phyloP scores from a whole-genome alignment of 495 filamentous ascomycete species.

The Neurospora africana region DNA sequence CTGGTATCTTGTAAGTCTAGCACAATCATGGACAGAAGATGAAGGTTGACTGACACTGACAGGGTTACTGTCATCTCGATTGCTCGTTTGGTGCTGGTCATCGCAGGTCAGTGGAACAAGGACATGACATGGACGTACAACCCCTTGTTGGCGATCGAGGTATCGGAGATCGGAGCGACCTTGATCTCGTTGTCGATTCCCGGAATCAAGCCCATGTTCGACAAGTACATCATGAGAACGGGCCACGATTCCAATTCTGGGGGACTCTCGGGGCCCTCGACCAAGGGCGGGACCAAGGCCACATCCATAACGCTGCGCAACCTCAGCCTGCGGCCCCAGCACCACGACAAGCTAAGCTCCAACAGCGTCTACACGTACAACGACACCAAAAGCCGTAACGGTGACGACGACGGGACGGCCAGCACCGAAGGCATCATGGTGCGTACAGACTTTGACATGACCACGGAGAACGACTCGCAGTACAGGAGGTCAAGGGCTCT shows the following conservation, averaged over 20 bases:
- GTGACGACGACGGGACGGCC: not conserved
- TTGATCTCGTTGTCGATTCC: slow-evolving; percentile 37
- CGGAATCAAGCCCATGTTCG: slow-evolving; percentile 34
- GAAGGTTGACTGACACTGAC: not conserved
- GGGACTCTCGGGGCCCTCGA: not conserved
- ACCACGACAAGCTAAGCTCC: slow-evolving; percentile 1
- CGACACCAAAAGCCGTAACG: not conserved
- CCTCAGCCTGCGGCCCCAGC: not conserved
- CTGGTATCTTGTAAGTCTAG: slow-evolving; percentile 31
- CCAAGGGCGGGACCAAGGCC: not conserved
- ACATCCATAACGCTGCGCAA: not conserved
- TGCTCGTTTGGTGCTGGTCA: slow-evolving; percentile 33
- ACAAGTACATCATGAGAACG: slow-evolving; percentile 8
- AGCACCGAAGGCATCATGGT: slow-evolving; percentile 11
- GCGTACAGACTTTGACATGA: slow-evolving; percentile 6
- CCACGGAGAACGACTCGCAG: not conserved
- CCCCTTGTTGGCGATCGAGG: slow-evolving; percentile 35
- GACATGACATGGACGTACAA: slow-evolving; percentile 38
- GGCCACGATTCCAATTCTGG: not conserved
- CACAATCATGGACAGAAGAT: not conserved
- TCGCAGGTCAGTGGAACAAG: slow-evolving; percentile 27
- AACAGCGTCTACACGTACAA: slow-evolving; percentile 1
- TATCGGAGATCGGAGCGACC: slow-evolving; percentile 33
- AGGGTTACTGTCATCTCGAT: slow-evolving; percentile 36
- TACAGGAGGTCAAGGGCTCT: not conserved